Conservation (phyloP, 2,329 filamentous ascomycete species). For the Alternaria arbusti region DNA sequence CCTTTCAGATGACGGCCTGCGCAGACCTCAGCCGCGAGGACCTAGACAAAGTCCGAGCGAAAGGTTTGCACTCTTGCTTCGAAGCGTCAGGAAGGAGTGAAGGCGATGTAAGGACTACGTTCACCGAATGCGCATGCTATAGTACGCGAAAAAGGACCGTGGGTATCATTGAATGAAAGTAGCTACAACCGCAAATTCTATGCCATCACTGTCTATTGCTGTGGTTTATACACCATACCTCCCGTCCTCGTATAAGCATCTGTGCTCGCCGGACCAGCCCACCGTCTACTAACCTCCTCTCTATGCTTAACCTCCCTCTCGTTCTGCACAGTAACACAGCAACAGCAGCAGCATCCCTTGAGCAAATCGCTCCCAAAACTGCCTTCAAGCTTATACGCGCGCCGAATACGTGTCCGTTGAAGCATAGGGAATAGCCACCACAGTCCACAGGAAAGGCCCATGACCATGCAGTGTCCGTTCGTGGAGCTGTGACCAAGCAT, state of each 20-base stretch:
- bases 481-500: conserved; percentile 44
- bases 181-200: not conserved
- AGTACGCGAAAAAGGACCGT: conserved; percentile 5
- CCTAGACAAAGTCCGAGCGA: not conserved
- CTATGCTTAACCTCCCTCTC: conserved; percentile 54
- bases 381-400: conserved; percentile 53
- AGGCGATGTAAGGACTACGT: no score
- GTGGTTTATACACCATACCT: conserved; percentile 47
- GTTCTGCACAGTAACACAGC: conserved; percentile 53
- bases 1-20: not conserved
- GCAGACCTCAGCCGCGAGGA: not conserved
- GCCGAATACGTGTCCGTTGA: conserved; percentile 49
- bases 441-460: conserved; percentile 47
- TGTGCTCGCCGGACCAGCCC: conserved; percentile 47
- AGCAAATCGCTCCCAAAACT: conserved; percentile 44
- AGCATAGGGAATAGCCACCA: conserved; percentile 48
- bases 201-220: conserved; percentile 22
- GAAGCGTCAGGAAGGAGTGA: no score
- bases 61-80: not conserved
- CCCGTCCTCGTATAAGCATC: conserved; percentile 38
- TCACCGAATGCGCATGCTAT: not conserved
- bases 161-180: conserved; percentile 13
- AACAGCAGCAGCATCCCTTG: conserved; percentile 49
- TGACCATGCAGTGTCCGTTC: conserved; percentile 51
- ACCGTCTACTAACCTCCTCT: conserved; percentile 50